A percentile compares a stretch with the other conserved stretches of the same genome.
These are phyloP conservation scores for Hericium erinaceus DNA, from an alignment of 768 basidiomycete species.

Conservation along the genomic window DNA sequence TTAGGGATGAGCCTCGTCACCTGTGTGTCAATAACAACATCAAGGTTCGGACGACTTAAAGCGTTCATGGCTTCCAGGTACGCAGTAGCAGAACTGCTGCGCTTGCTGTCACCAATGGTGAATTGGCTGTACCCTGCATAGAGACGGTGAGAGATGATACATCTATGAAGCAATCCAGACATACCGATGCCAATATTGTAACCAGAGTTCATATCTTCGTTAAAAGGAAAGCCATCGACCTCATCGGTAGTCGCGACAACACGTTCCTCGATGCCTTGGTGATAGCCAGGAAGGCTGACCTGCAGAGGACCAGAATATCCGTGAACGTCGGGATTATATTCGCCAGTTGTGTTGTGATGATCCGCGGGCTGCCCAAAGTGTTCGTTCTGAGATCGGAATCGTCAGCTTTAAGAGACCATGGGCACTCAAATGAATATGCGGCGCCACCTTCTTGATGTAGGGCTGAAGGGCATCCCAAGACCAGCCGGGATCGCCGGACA, in stretches of 20 bases:
- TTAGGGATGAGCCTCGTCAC: constrained; percentile 12
- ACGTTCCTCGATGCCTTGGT: background rate
- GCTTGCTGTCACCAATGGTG: background rate
- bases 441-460: constrained; percentile 2
- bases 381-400: background rate
- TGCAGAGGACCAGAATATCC: constrained; percentile 14
- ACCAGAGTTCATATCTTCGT: constrained; percentile 17
- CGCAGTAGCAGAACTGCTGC: background rate
- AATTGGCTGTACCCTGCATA: background rate
- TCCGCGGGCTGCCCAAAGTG: background rate
- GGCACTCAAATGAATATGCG: too few species aligned
- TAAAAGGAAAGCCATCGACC: constrained; percentile 19
- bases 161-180: too few species aligned
- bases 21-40: constrained; percentile 5
- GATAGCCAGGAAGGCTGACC: constrained; percentile 14
- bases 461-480: constrained; percentile 11
- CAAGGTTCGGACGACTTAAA: background rate
- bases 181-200: constrained; percentile 17
- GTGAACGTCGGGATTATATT: constrained; percentile 17
- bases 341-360: constrained; percentile 14
- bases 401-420: background rate
- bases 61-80: background rate
- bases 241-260: constrained; percentile 6
- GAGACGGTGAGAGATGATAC: too few species aligned
- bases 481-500: constrained; percentile 11